Evolutionary conservation across 768 basidiomycete species (phyloP), one percentile per base, ranked within the genome.

Genomic region (Saitozyma podzolica): DNA sequence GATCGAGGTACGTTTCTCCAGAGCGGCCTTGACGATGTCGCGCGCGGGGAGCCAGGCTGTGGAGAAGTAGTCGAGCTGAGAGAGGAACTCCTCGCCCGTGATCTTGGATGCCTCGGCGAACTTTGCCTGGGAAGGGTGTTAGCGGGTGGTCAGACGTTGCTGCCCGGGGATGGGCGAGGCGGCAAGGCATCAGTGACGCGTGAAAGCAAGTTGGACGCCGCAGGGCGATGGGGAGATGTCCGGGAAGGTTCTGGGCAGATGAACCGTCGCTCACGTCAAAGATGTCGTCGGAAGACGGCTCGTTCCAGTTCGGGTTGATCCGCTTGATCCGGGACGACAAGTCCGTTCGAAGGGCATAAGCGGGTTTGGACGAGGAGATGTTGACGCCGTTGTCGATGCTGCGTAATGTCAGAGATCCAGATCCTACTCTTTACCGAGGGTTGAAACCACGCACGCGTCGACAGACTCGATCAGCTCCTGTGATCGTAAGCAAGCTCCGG

Each of bases 241-340:
- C 29, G 29, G 29, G 29, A 29, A 29, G 5, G 29, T 2, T 29
- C 16, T 2, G 40, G 29, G 5, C 16, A 5, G 5, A 29, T 29
- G 29, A 29, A 5, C 5, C 29, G 29, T 29, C 29, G 82, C 88
- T 51, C 78, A 92, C 93, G 80, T 96, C 90, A 49, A 90, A 81
- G 20, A 83, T 82, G 59, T 84, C 76, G n/a, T 87, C 80, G 70
- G 86, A 86, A n/a, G 82, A 77, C 4, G 85, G 76, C 77, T 95
- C 86, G 76, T 97, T 97, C 95, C 95, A 99, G 8, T 86, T 82
- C 3, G 95, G 91, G 79, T 99, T 99, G 54, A 98, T 84, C 70
- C 83, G 82, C 7, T 85, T 86, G 29, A 99, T 89, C 61, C 95
- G 87, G 67, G 86, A 86, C 13, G 90, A 89, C 7, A 99, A 81